These are phyloP conservation scores for Jasminum sambac DNA, from an alignment of 257 asterid genomes.

Conservation along the genomic window DNA sequence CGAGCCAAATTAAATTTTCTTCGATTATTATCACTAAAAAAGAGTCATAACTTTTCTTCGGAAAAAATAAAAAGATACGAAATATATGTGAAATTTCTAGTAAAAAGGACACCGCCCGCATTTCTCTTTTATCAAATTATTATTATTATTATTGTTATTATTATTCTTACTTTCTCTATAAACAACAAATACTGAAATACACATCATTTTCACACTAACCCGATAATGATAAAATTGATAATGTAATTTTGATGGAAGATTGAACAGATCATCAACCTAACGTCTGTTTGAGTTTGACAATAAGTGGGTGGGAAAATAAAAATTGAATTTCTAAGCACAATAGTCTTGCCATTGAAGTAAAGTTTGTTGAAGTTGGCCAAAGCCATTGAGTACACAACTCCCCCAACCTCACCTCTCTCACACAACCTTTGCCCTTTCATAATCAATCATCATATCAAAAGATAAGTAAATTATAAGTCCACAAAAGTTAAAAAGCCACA, in stretches of 20 bases:
- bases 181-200: not conserved
- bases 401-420: conserved; percentile 36
- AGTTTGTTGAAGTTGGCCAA: conserved; percentile 46
- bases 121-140: not conserved
- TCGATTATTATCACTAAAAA: no score
- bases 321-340: conserved; percentile 33
- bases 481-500: conserved; percentile 24
- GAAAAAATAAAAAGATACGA: no score
- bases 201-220: not conserved
- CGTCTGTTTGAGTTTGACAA: conserved; percentile 33
- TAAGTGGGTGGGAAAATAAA: conserved; percentile 36
- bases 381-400: conserved; percentile 42
- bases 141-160: not conserved
- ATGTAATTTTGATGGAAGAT: conserved; percentile 1
- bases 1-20: no score
- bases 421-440: no score
- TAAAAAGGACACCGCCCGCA: no score
- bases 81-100: no score
- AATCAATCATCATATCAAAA: conserved; percentile 38
- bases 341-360: conserved; percentile 57
- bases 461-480: conserved; percentile 26
- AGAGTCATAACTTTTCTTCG: no score
- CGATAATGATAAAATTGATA: conserved; percentile 20
- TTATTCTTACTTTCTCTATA: not conserved
- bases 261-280: conserved; percentile 38